Base-by-base conservation (phyloP, 495 filamentous ascomycete species). In the Xylaria nigripes region DNA sequence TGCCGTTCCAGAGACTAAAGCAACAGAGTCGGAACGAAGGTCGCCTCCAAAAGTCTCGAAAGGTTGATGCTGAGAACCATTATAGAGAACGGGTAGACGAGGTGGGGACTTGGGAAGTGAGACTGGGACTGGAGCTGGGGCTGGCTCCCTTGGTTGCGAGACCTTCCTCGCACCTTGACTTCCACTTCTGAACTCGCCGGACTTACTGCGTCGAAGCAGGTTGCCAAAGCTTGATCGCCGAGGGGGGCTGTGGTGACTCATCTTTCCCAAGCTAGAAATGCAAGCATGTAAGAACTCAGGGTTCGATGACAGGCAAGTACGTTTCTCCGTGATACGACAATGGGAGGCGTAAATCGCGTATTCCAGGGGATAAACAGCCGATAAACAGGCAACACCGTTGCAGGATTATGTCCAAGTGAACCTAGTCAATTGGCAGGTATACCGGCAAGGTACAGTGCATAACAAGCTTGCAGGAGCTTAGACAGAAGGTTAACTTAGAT, bases 141-240 rank as follows among this genome's bases (percentile, higher is more conserved):
- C 77, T 40, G 85, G 69, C 57, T 84, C 81, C 61, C 81, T 77
- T 53, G 82, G 82, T 57, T 81, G 74, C 64, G 79, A 76, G 54
- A 74, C 72, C 74, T 86, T 90, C 78, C 78, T 85, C 52, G 77
- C 68, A 66, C 81, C 84, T 65, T 12, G 6, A 15, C 32, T 36
- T 54, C 78, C 68, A 66, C 81, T 84, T 65, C 74, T 72, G 42
- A 89, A 77, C 69, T 83, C 87, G 36, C 83, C 84, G 41, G 88
- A 92, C 72, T 88, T 93, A 62, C 81, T 84, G 59, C 89, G 86
- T 67, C 86, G 84, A 47, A 94, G 79, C 66, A 94, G 87, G 65
- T 77, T 75, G 52, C 78, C 78, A 63, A 81, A 70, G 59, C 76
- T 78, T 40, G 78, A 72, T 58, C 78, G 74, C 64, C 77, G 76